Percentiles rank a stretch among this genome's conserved stretches.
Evolutionary conservation across 306 rosid species (phyloP).

Genomic region (Trichosanthes cucumerina): DNA sequence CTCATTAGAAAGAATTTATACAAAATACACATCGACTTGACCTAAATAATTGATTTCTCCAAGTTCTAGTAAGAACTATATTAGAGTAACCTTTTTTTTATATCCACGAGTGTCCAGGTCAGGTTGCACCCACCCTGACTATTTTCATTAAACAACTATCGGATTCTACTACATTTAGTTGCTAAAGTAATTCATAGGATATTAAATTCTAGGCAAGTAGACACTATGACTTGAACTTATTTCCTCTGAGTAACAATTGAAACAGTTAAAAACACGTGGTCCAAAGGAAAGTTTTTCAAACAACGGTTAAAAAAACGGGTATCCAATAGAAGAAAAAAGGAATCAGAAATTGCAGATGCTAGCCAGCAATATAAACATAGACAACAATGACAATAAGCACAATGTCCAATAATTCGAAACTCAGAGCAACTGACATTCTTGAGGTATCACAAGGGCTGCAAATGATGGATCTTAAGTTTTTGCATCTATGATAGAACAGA

Average conservation of each 20-base stretch:
- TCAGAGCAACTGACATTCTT: neutral
- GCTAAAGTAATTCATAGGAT: no score
- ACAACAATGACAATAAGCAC: neutral
- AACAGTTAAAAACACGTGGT: neutral
- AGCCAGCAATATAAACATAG: neutral
- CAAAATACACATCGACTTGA: neutral
- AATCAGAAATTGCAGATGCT: neutral
- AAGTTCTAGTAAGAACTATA: neutral
- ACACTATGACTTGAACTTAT: neutral
- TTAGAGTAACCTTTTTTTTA: neutral
- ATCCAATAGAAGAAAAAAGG: neutral
- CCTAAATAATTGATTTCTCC: neutral
- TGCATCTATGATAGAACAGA: neutral
- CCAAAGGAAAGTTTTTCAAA: neutral
- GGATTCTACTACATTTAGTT: no score
- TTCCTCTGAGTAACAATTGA: neutral
- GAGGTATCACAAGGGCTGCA: neutral
- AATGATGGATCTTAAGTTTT: neutral
- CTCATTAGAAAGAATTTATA: neutral
- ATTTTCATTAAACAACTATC: neutral
- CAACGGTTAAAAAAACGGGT: neutral
- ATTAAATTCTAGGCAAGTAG: neutral
- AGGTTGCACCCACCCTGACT: no score
- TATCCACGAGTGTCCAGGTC: no score
- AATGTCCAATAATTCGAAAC: neutral